These are phyloP conservation scores for Talaromyces stipitatus DNA, from an alignment of 495 filamentous ascomycete species.

Conservation along the genomic window DNA sequence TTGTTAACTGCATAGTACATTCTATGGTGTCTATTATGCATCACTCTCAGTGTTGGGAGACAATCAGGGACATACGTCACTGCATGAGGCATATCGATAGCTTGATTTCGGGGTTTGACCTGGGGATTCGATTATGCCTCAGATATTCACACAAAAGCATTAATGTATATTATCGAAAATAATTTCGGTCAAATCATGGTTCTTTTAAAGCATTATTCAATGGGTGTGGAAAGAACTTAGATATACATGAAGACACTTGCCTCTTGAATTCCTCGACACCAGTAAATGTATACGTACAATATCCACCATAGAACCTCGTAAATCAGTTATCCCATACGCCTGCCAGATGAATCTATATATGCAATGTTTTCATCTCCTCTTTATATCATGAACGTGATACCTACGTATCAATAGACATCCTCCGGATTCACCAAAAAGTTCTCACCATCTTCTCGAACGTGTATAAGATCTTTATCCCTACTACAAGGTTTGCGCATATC, in stretches of 20 bases:
- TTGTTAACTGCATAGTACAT: background rate
- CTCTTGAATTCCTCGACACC: background rate
- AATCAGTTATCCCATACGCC: background rate
- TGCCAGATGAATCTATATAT: background rate
- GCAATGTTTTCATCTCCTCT: background rate
- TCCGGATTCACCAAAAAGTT: constrained; percentile 69
- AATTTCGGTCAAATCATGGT: too few species aligned
- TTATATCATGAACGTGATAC: background rate
- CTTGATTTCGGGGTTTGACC: background rate
- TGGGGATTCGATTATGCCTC: background rate
- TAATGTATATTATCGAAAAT: too few species aligned
- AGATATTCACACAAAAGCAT: too few species aligned
- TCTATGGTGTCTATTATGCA: background rate
- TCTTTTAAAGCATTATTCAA: too few species aligned
- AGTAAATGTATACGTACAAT: background rate
- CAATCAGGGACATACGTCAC: background rate
- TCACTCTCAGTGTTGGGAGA: background rate
- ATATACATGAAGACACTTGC: background rate
- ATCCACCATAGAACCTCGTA: constrained; percentile 2
- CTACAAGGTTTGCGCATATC: constrained; percentile 93
- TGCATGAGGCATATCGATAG: background rate
- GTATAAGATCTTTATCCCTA: constrained; percentile 68
- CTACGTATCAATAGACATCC: constrained; percentile 63
- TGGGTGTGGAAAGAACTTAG: too few species aligned
- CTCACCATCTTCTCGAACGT: constrained; percentile 78